These are phyloP conservation scores for Ziziphus jujuba DNA, from an alignment of 306 rosid genomes.

Conservation along the genomic window DNA sequence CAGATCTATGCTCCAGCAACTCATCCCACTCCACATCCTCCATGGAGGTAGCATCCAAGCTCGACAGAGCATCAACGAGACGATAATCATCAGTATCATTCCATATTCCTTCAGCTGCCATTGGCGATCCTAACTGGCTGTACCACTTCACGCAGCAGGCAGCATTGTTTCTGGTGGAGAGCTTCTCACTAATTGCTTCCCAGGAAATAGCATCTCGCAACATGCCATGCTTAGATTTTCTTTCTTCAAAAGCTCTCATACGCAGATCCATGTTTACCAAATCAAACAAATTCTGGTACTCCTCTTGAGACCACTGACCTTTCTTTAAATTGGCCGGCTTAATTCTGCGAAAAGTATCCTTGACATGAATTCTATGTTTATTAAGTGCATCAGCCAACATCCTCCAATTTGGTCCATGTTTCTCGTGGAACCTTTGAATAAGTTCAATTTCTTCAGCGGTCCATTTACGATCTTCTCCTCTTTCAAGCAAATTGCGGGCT, in stretches of 20 bases:
- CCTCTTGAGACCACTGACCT: slow-evolving; percentile 71
- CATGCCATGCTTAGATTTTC: slow-evolving; percentile 60
- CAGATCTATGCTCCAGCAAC: slow-evolving; percentile 64
- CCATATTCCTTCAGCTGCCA: slow-evolving; percentile 60
- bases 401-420: slow-evolving; percentile 71
- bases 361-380: slow-evolving; percentile 63
- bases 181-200: slow-evolving; percentile 59
- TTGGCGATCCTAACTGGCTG: slow-evolving; percentile 52
- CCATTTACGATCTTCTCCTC: slow-evolving; percentile 48
- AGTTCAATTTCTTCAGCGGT: slow-evolving; percentile 52
- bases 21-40: slow-evolving; percentile 88
- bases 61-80: slow-evolving; percentile 49
- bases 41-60: slow-evolving; percentile 62
- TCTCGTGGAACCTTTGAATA: slow-evolving; percentile 29
- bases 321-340: slow-evolving; percentile 29
- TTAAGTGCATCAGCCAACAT: slow-evolving; percentile 50
- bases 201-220: slow-evolving; percentile 76
- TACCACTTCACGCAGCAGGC: slow-evolving; percentile 69
- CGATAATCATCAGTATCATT: slow-evolving; percentile 72
- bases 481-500: slow-evolving; percentile 64
- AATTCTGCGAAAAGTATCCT: slow-evolving; percentile 72
- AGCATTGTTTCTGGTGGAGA: slow-evolving; percentile 45
- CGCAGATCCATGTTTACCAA: slow-evolving; percentile 74
- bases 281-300: slow-evolving; percentile 68
- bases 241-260: slow-evolving; percentile 48